Evolutionary conservation across 192 early-diverging fungal genomes (phyloP), one percentile per base, ranked within the genome.

Genomic region (Kappamyces sp.): DNA sequence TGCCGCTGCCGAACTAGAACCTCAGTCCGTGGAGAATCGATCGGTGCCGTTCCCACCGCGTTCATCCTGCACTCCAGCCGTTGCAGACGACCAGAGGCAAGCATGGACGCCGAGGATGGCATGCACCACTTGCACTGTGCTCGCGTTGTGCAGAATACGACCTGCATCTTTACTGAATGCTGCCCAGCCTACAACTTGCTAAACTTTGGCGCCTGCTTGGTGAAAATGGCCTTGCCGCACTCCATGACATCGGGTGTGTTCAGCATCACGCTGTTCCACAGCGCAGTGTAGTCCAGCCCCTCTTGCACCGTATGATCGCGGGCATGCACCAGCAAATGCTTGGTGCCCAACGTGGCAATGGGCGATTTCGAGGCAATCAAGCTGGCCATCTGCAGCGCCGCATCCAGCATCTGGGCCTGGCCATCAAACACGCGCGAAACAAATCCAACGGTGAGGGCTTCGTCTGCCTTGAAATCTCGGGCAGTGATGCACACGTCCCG

Each of bases 221-320:
- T 23, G 23, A 23, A 23, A 23, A 23, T 23, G 23, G 23, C 23
- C 23, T 23, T 0, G 23, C 23, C 23, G 23, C 23, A 23, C 23
- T 13, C 34, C 3, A 37, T 8, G 5, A 57, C 55, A 64, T 64
- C 65, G 3, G 47, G 72, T 32, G 89, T 83, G 61, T 90, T 86
- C 50, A 91, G 76, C 78, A 92, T 90, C 38, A 82, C 78, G 31
- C 80, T 54, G 70, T 92, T 97, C 96, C 96, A 99, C 10, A 90
- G 67, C 36, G 83, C 86, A 35, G 84, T 88, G 68, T 97, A 94
- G 8, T 81, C 74, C 36, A 99, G 76, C 35, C 91, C 89, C 67
- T 99, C 93, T 40, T 79, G 76, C 0, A 94, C 87, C 5, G 85
- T 78, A 64, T 99, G 96, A 69, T 99, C 93, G 55, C 93, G 87